Base-by-base conservation (phyloP, 2,329 filamentous ascomycete genomes). In the Colletotrichum lentis region DNA sequence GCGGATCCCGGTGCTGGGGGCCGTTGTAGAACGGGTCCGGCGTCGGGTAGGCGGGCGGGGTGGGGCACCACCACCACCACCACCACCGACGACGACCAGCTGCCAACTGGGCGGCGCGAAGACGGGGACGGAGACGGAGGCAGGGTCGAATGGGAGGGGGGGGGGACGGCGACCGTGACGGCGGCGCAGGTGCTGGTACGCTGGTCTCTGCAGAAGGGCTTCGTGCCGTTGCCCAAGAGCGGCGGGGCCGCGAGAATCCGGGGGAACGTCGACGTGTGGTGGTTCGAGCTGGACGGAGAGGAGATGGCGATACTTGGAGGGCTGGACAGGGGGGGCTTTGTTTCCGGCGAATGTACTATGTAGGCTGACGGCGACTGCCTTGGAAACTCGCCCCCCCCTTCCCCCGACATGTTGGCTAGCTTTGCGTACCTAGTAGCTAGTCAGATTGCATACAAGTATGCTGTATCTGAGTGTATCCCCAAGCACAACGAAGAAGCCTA, bases 141-240 rank as follows among this genome's bases (percentile, higher is more conserved):
- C 27, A 31, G 27, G 8, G 7, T 31, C 27, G 27, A 31, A 31
- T 7, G 27, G 7, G 8, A 31, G 92, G 37, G 92, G 37, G 86
- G 87, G 2, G 76, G 84, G 72, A 89, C 87, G 74, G 85, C 91
- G 75, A 78, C 86, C 74, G 46, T 54, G 20, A 83, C 84, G 10
- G 83, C 88, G 1, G 86, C 86, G 35, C 90, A 93, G 77, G 79
- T 93, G 5, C 78, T 94, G 70, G 81, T 94, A 20, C 83, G 90
- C 68, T 94, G 90, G 75, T 86, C 85, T 69, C 76, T 93, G 74
- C 89, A 93, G 74, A 92, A 91, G 79, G 84, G 82, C 11, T 91
- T 88, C 86, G 83, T 89, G 18, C 88, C 90, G 20, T 76, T 92
- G 64, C 88, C 89, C 22, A 92, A 92, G 81, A 90, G 88, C 67